A percentile compares a stretch with the other conserved stretches of the same genome.
These are phyloP conservation scores for Austroboletus festivus DNA, from an alignment of 768 basidiomycete species.

Conservation along the genomic window DNA sequence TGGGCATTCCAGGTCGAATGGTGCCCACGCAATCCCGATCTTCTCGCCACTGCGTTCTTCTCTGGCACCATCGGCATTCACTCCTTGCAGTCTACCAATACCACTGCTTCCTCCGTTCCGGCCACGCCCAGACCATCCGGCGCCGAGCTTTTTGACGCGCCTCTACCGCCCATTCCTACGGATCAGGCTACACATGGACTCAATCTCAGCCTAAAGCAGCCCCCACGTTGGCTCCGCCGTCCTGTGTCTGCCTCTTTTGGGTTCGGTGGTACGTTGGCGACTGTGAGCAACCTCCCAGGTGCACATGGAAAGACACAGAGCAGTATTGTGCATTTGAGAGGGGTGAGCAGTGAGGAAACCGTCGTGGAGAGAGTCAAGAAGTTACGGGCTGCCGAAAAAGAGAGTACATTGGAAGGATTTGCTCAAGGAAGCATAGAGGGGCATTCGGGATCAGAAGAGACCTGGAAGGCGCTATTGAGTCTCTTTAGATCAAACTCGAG, in stretches of 20 bases:
- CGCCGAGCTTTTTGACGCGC: conserved; percentile 76
- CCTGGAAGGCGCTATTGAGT: conserved; percentile 87
- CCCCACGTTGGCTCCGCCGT: conserved; percentile 94
- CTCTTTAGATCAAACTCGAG: conserved; percentile 87
- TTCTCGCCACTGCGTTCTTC: conserved; percentile 91
- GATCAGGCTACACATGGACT: conserved; percentile 41
- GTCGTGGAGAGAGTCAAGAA: conserved; percentile 73
- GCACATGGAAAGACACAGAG: conserved; percentile 81
- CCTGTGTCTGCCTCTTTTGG: conserved; percentile 82
- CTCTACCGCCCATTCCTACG: conserved; percentile 42
- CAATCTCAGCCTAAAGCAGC: conserved; percentile 84
- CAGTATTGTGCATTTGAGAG: conserved; percentile 74
- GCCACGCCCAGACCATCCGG: conserved; percentile 51
- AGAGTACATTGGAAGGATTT: conserved; percentile 57
- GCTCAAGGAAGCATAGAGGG: conserved; percentile 52
- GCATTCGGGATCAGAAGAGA: conserved; percentile 41
- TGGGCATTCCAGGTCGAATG: conserved; percentile 98
- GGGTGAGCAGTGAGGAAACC: conserved; percentile 69
- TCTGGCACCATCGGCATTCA: conserved; percentile 93
- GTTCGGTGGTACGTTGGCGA: conserved; percentile 85
- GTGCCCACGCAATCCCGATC: conserved; percentile 87
- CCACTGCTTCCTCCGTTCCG: conserved; percentile 35
- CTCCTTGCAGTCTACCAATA: conserved; percentile 87
- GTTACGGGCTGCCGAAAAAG: conserved; percentile 61
- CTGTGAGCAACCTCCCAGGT: conserved; percentile 71